Conservation (phyloP, 768 basidiomycete genomes). For the Sarcodon aspratus region DNA sequence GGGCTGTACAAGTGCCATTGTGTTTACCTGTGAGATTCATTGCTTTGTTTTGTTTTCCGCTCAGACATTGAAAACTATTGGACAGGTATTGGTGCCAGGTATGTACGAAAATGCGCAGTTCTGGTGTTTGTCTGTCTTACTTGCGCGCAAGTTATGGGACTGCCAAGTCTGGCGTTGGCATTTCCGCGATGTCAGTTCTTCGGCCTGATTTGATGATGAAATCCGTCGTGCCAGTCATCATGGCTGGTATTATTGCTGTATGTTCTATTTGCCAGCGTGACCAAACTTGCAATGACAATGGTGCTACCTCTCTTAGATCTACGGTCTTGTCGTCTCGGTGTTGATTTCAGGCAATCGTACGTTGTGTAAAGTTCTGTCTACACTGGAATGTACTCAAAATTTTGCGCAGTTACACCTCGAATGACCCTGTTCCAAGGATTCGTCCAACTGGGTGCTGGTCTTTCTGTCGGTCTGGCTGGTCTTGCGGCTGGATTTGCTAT, state of each 20-base stretch:
- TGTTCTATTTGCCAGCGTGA: conserved; percentile 21
- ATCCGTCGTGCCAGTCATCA: conserved; percentile 94
- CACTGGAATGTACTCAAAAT: not conserved
- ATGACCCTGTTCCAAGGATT: conserved; percentile 95
- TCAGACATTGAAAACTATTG: not conserved
- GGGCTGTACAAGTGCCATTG: conserved; percentile 95
- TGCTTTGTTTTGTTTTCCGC: not conserved
- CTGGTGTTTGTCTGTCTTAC: conserved; percentile 2
- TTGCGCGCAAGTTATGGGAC: conserved; percentile 75
- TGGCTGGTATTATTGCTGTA: conserved; percentile 99
- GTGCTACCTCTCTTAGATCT: conserved; percentile 43
- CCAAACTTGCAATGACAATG: not conserved
- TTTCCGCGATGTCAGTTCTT: conserved; percentile 95
- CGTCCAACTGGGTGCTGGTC: conserved; percentile 87
- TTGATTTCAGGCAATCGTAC: conserved; percentile 80
- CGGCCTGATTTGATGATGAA: conserved; percentile 98
- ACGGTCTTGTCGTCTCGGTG: conserved; percentile 98
- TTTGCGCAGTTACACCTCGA: conserved; percentile 41
- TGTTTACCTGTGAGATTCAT: conserved; percentile 80
- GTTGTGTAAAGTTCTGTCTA: conserved; percentile 20
- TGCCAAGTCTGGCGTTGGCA: conserved; percentile 96
- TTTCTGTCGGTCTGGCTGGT: conserved; percentile 88
- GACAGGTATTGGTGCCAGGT: conserved; percentile 82
- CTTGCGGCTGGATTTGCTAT: conserved; percentile 96
- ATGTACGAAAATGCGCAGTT: conserved; percentile 11